phyloP scores from a whole-genome alignment of 352 stramenopile genomes.

The Phytopythium sindhum region DNA sequence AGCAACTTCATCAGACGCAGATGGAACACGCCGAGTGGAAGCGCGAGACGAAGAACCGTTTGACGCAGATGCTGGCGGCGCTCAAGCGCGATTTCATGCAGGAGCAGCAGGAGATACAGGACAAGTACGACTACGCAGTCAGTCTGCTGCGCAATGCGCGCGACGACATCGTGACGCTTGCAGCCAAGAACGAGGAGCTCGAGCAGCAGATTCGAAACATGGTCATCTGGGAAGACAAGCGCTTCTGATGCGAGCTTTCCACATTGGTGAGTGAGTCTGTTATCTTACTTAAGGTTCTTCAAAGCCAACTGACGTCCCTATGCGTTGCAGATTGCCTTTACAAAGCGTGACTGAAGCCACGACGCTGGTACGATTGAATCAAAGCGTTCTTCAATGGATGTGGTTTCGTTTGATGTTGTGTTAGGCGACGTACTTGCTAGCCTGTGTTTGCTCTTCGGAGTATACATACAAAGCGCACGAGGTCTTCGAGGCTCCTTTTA shows the following conservation, averaged over 20 bases:
- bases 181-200: slow-evolving; percentile 49
- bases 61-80: slow-evolving; percentile 44
- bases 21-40: slow-evolving; percentile 60
- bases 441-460: not conserved
- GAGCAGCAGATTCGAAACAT: slow-evolving; percentile 40
- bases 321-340: not conserved
- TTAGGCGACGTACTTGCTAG: not conserved
- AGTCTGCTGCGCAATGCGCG: slow-evolving; percentile 50
- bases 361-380: not conserved
- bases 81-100: slow-evolving; percentile 49
- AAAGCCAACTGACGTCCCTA: not conserved
- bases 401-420: not conserved
- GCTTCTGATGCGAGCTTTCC: not conserved
- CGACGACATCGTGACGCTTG: slow-evolving; percentile 61
- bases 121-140: slow-evolving; percentile 46
- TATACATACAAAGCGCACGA: not conserved
- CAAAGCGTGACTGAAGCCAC: too few species aligned
- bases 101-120: slow-evolving; percentile 46
- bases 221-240: slow-evolving; percentile 32
- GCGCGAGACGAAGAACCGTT: slow-evolving; percentile 32
- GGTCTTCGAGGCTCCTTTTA: not conserved
- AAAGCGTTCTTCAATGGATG: not conserved
- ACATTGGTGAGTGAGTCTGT: slow-evolving; percentile 13
- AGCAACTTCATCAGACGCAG: slow-evolving; percentile 56
- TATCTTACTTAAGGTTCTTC: not conserved